A percentile compares a stretch with the other conserved stretches of the same genome.
phyloP scores from a whole-genome alignment of 192 early-diverging fungal genomes.

The Kickxella alabastrina region DNA sequence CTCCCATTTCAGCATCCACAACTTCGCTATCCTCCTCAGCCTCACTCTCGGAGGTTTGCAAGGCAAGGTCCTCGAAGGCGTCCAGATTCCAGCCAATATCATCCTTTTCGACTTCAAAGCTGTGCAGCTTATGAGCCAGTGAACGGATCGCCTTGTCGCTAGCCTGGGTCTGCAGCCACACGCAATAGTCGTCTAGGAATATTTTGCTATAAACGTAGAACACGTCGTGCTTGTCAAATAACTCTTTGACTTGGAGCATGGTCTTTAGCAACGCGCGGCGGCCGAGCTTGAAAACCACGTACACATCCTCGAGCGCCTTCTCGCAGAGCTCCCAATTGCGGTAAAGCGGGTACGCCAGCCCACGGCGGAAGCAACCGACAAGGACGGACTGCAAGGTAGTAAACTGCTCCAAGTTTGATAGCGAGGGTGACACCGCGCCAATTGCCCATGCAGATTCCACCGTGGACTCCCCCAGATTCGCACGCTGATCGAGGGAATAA shows the following conservation, averaged over 20 bases:
- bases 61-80: constrained; percentile 69
- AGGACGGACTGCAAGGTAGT: constrained; percentile 59
- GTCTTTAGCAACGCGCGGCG: constrained; percentile 73
- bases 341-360: constrained; percentile 84
- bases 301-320: constrained; percentile 77
- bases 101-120: constrained; percentile 63
- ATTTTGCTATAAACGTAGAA: constrained; percentile 87
- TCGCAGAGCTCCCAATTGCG: constrained; percentile 72
- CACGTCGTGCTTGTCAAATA: constrained; percentile 82
- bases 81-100: constrained; percentile 76
- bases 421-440: constrained; percentile 70
- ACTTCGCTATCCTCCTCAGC: constrained; percentile 1
- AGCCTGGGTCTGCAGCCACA: constrained; percentile 80
- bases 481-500: constrained; percentile 84
- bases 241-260: constrained; percentile 70
- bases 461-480: constrained; percentile 75
- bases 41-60: constrained; percentile 52
- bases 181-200: constrained; percentile 92
- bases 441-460: constrained; percentile 92
- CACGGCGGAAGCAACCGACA: constrained; percentile 67
- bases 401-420: constrained; percentile 74
- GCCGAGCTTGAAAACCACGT: constrained; percentile 78
- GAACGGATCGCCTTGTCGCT: constrained; percentile 70
- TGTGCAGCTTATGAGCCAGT: constrained; percentile 77
- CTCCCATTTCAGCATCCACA: background rate